phyloP scores from a whole-genome alignment of 805 yeast species.

The Kodamaea fukazawae region DNA sequence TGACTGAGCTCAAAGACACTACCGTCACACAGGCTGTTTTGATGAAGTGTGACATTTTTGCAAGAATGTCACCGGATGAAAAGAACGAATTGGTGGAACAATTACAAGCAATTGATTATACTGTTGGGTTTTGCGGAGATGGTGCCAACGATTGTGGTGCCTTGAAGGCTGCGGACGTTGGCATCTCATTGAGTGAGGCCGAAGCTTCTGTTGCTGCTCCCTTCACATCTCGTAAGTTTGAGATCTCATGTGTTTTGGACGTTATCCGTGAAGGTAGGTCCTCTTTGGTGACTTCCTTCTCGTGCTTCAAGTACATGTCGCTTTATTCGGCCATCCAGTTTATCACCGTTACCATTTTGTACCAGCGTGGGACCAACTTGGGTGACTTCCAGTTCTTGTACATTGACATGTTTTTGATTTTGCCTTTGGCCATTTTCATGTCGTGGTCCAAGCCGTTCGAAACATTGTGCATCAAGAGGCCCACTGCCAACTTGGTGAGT shows the following conservation, averaged over 20 bases:
- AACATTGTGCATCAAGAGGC: constrained; percentile 64
- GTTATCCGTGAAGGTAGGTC: constrained; percentile 95
- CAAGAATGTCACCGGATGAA: constrained; percentile 99
- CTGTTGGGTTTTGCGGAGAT: constrained; percentile 97
- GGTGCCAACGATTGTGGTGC: constrained; percentile 99
- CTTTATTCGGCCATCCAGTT: constrained; percentile 95
- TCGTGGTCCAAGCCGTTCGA: constrained; percentile 89
- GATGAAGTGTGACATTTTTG: constrained; percentile 74
- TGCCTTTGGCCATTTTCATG: constrained; percentile 96
- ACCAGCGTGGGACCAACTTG: constrained; percentile 83
- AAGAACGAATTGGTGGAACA: constrained; percentile 93
- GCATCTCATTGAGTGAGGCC: constrained; percentile 92
- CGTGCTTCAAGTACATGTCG: constrained; percentile 98
- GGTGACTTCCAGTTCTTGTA: constrained; percentile 97
- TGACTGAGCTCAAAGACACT: constrained; percentile 50
- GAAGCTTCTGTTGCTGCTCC: constrained; percentile 99
- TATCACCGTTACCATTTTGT: constrained; percentile 77
- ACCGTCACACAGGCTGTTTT: constrained; percentile 54
- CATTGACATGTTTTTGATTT: constrained; percentile 85
- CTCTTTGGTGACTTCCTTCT: constrained; percentile 88
- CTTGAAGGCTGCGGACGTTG: constrained; percentile 94
- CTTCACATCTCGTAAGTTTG: constrained; percentile 86
- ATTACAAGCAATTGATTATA: constrained; percentile 79
- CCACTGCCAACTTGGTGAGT: constrained; percentile 91
- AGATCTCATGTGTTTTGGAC: constrained; percentile 87